Conservation (phyloP, 768 basidiomycete species). For the Russula foetens region DNA sequence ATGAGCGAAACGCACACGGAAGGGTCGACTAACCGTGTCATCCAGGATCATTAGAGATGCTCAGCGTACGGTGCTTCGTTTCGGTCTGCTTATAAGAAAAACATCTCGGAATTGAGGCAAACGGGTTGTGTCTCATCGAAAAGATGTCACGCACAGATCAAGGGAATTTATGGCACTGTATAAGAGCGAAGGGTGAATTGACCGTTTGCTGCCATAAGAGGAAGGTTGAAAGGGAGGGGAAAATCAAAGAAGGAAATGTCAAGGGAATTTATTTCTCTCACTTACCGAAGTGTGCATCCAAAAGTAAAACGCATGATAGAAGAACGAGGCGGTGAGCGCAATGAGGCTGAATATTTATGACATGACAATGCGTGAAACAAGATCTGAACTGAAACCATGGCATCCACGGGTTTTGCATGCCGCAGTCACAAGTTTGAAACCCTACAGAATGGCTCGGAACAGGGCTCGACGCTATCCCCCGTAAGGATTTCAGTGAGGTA, state of each 20-base stretch:
- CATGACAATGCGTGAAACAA: slow-evolving; percentile 20
- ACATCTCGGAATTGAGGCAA: slow-evolving; percentile 18
- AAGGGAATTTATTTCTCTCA: slow-evolving; percentile 19
- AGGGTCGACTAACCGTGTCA: slow-evolving; percentile 11
- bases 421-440: slow-evolving; percentile 7
- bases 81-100: slow-evolving; percentile 19
- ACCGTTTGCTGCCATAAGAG: slow-evolving; percentile 19
- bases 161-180: slow-evolving; percentile 21
- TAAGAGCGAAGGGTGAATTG: slow-evolving; percentile 19
- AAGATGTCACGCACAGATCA: slow-evolving; percentile 21
- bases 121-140: slow-evolving; percentile 15
- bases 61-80: slow-evolving; percentile 7
- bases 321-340: slow-evolving; percentile 18
- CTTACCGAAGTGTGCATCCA: slow-evolving; percentile 20
- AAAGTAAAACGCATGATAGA: slow-evolving; percentile 15
- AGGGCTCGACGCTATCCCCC: slow-evolving; percentile 9
- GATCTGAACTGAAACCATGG: slow-evolving; percentile 19
- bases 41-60: slow-evolving; percentile 14
- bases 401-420: slow-evolving; percentile 17
- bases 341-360: slow-evolving; percentile 22
- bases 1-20: neutral
- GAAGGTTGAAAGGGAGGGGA: slow-evolving; percentile 21
- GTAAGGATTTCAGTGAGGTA: slow-evolving; percentile 15
- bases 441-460: slow-evolving; percentile 16
- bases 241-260: slow-evolving; percentile 22